Percentiles rank a stretch among this genome's conserved stretches.
Conservation (phyloP, 495 filamentous ascomycete genomes). For the Podospora australis region DNA sequence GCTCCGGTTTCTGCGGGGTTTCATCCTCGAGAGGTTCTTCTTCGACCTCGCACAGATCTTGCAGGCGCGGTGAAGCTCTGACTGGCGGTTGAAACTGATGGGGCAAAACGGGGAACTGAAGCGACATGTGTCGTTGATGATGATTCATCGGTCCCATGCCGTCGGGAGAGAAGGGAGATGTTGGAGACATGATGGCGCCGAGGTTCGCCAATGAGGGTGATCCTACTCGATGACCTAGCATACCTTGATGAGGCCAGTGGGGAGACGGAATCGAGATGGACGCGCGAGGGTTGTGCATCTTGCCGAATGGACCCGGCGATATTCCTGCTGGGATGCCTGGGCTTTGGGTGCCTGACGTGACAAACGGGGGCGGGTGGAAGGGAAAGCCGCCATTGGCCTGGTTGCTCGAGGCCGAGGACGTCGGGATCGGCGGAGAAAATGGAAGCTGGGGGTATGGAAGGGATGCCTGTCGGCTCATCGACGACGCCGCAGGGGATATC, state of each 20-base stretch:
- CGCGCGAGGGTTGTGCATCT: slow-evolving; percentile 48
- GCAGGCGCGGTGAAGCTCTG: slow-evolving; percentile 49
- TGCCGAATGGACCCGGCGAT: slow-evolving; percentile 53
- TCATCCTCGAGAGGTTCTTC: slow-evolving; percentile 43
- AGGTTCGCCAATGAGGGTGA: slow-evolving; percentile 51
- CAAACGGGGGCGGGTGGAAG: slow-evolving; percentile 51
- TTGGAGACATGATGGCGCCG: slow-evolving; percentile 44
- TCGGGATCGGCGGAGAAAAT: slow-evolving; percentile 68
- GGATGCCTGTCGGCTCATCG: slow-evolving; percentile 54
- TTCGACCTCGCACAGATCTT: slow-evolving; percentile 48
- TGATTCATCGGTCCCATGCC: slow-evolving; percentile 31
- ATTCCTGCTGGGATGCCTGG: slow-evolving; percentile 45
- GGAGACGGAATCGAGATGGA: slow-evolving; percentile 48
- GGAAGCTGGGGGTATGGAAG: slow-evolving; percentile 56
- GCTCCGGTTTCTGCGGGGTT: slow-evolving; percentile 43
- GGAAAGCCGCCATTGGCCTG: slow-evolving; percentile 53
- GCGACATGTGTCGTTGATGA: slow-evolving; percentile 53
- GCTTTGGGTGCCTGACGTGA: slow-evolving; percentile 49
- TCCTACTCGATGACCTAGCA: slow-evolving; percentile 47
- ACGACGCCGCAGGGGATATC: slow-evolving; percentile 43
- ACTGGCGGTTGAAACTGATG: slow-evolving; percentile 48
- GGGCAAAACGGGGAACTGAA: slow-evolving; percentile 50
- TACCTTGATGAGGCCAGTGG: slow-evolving; percentile 50
- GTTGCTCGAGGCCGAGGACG: slow-evolving; percentile 57
- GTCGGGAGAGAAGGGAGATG: slow-evolving; percentile 45